Evolutionary conservation across 208 protist species (phyloP).

Genomic region (Trypanosoma rangeli): DNA sequence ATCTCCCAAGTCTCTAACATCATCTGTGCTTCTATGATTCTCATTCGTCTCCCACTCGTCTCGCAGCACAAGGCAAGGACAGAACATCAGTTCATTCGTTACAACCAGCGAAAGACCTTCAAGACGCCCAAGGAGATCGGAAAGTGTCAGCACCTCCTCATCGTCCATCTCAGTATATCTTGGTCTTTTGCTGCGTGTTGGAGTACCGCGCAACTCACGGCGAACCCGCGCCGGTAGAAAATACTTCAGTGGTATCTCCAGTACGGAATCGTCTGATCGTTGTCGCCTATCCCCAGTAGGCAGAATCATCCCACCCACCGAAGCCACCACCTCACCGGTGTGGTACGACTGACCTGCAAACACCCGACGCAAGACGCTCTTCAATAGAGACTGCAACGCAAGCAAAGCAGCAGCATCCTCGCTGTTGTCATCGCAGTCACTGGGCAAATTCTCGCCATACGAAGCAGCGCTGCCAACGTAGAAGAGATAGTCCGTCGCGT

Average conservation of each 20-base stretch:
- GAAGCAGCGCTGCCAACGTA: constrained; percentile 4
- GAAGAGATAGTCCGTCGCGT: constrained; percentile 27
- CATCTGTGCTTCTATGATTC: constrained; percentile 10
- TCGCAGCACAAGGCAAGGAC: constrained; percentile 47
- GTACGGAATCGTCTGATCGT: constrained; percentile 56
- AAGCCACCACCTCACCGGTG: constrained; percentile 64
- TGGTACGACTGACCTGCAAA: constrained; percentile 76
- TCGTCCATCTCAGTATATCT: neutral
- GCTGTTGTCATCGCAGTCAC: constrained; percentile 24
- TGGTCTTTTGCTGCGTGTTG: neutral
- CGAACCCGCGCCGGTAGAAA: constrained; percentile 51
- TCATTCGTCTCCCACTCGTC: constrained; percentile 22
- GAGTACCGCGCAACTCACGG: neutral
- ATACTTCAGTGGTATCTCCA: constrained; percentile 67
- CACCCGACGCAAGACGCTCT: constrained; percentile 52
- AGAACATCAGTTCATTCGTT: constrained; percentile 91
- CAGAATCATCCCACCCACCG: constrained; percentile 71
- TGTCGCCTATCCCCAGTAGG: constrained; percentile 35
- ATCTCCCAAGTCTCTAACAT: neutral
- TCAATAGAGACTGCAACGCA: constrained; percentile 33
- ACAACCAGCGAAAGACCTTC: constrained; percentile 63
- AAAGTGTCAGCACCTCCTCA: constrained; percentile 2
- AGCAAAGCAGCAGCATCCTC: constrained; percentile 14
- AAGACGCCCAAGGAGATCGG: constrained; percentile 43
- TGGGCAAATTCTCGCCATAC: constrained; percentile 16